Evolutionary conservation across 1,284 basidiomycete genomes (phyloP).

Genomic region (Singerocomus rubriflavus): DNA sequence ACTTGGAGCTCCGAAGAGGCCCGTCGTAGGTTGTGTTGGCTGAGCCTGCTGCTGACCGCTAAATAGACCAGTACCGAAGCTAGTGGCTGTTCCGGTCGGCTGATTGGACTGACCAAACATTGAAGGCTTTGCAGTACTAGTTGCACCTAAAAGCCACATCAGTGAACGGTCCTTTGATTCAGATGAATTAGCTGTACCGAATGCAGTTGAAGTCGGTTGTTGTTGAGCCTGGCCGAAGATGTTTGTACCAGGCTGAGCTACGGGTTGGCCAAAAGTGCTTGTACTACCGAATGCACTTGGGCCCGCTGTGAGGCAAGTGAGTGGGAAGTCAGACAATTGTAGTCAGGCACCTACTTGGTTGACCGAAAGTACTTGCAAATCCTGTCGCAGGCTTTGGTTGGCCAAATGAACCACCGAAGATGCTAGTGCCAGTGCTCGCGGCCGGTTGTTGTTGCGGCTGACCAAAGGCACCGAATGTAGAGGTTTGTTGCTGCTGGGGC

Average conservation of each 20-base stretch:
- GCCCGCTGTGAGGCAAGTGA: slow-evolving; percentile 12
- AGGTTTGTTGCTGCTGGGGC: slow-evolving; percentile 21
- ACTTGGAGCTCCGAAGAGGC: slow-evolving; percentile 36
- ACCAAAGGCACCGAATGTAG: slow-evolving; percentile 41
- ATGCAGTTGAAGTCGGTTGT: slow-evolving; percentile 25
- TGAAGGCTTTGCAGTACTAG: slow-evolving; percentile 43
- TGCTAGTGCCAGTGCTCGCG: slow-evolving; percentile 28
- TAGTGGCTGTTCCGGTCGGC: slow-evolving; percentile 23
- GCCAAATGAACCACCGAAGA: slow-evolving; percentile 41
- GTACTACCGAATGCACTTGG: slow-evolving; percentile 41
- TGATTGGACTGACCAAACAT: slow-evolving; percentile 40
- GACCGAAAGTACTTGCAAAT: slow-evolving; percentile 39
- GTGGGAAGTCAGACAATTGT: not conserved
- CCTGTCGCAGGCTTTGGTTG: slow-evolving; percentile 39
- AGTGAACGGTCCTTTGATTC: not conserved
- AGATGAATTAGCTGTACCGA: slow-evolving; percentile 16
- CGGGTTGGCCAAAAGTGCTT: slow-evolving; percentile 37
- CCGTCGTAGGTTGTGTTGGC: slow-evolving; percentile 31
- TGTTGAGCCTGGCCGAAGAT: slow-evolving; percentile 35
- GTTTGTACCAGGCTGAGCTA: slow-evolving; percentile 30
- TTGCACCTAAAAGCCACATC: slow-evolving; percentile 19
- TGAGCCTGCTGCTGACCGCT: slow-evolving; percentile 33
- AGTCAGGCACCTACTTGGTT: slow-evolving; percentile 23
- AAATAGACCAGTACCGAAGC: slow-evolving; percentile 29
- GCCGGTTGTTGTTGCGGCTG: slow-evolving; percentile 28